Conservation (phyloP, 2,329 filamentous ascomycete species). For the Lachnellula arida region DNA sequence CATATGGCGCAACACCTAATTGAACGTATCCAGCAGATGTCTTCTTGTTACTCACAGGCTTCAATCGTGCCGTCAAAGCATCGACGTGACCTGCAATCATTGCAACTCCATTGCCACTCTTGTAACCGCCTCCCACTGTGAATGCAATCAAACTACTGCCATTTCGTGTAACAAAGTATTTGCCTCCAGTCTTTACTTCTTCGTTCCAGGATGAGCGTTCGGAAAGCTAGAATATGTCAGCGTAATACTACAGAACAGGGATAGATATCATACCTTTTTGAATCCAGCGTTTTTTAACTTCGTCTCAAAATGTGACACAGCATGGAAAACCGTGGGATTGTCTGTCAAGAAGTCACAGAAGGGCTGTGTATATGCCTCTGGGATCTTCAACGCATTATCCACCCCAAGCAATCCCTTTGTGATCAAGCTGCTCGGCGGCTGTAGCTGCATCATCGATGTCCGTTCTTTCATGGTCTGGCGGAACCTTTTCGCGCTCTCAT, state of each 20-base stretch:
- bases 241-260: slow-evolving; percentile 12
- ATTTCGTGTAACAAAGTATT: slow-evolving; percentile 86
- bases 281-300: slow-evolving; percentile 71
- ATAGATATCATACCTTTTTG: slow-evolving; percentile 48
- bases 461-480: neutral
- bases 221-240: slow-evolving; percentile 51
- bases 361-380: slow-evolving; percentile 70
- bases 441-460: too few relatives aligned
- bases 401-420: slow-evolving; percentile 9
- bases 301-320: slow-evolving; percentile 71
- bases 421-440: slow-evolving; percentile 8
- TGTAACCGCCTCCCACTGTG: slow-evolving; percentile 72
- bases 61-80: slow-evolving; percentile 82
- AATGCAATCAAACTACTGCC: slow-evolving; percentile 84
- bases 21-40: slow-evolving; percentile 82
- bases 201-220: slow-evolving; percentile 73
- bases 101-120: slow-evolving; percentile 78
- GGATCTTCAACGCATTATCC: slow-evolving; percentile 27
- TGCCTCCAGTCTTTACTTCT: slow-evolving; percentile 71
- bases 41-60: slow-evolving; percentile 84
- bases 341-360: slow-evolving; percentile 83
- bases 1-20: slow-evolving; percentile 89
- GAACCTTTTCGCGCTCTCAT: neutral
- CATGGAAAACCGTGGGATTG: slow-evolving; percentile 92
- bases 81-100: slow-evolving; percentile 93